Evolutionary conservation across 108 stramenopile species (phyloP).

Genomic region (Pseudonitzschia delicatissima): DNA sequence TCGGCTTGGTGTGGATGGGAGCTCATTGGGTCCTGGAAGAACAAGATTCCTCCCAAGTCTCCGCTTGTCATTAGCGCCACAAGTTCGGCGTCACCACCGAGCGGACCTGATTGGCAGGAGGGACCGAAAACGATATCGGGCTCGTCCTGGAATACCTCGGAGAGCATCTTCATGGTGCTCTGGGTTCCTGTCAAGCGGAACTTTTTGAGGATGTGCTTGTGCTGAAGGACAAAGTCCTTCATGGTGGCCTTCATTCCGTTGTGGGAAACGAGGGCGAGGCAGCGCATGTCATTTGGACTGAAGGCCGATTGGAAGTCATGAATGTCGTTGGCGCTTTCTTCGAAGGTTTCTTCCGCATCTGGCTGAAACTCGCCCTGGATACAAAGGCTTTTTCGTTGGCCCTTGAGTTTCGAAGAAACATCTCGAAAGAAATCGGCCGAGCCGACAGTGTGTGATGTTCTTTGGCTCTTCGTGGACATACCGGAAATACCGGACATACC

Average conservation of each 20-base stretch:
- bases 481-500: background rate
- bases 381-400: background rate
- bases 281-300: conserved; percentile 26
- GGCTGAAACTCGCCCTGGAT: background rate
- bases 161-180: conserved; percentile 33
- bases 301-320: conserved; percentile 23
- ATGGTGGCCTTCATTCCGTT: conserved; percentile 41
- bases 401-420: background rate
- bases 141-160: conserved; percentile 11
- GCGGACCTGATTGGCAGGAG: conserved; percentile 32
- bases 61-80: conserved; percentile 29
- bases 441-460: background rate
- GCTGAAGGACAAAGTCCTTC: conserved; percentile 29
- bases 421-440: background rate
- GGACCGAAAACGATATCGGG: conserved; percentile 23
- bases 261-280: conserved; percentile 31
- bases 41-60: conserved; percentile 32
- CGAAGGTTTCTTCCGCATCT: background rate
- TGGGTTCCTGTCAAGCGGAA: conserved; percentile 34
- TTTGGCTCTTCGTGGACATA: background rate
- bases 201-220: conserved; percentile 28
- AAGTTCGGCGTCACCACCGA: conserved; percentile 37
- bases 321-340: background rate
- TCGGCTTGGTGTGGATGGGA: conserved; percentile 36
- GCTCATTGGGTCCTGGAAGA: conserved; percentile 34